These are phyloP conservation scores for Diaporthe humulicola DNA, from an alignment of 2,329 filamentous ascomycete species.

Conservation along the genomic window DNA sequence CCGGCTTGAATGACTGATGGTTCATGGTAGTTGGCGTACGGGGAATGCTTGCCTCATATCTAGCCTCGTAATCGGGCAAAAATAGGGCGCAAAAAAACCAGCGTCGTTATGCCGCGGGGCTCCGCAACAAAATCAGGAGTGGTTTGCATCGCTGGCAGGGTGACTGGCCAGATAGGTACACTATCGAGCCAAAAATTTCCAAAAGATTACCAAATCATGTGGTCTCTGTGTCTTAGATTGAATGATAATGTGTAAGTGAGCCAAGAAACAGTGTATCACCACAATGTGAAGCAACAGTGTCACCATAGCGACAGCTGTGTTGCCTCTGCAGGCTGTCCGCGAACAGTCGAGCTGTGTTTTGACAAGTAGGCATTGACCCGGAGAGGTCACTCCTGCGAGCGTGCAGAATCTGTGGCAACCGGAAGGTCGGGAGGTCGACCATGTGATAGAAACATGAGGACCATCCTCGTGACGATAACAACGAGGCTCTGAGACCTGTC, in stretches of 20 bases:
- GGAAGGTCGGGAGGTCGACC: not conserved
- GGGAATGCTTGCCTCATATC: slow-evolving; percentile 52
- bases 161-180: slow-evolving; percentile 36
- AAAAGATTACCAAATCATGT: slow-evolving; percentile 18
- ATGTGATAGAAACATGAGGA: not conserved
- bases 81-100: slow-evolving; percentile 45
- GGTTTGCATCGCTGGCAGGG: slow-evolving; percentile 36
- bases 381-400: not conserved
- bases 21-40: slow-evolving; percentile 52
- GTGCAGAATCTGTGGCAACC: not conserved
- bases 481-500: not conserved
- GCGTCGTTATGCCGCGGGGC: slow-evolving; percentile 38
- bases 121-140: slow-evolving; percentile 34
- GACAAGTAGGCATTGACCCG: not conserved
- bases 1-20: slow-evolving; percentile 40
- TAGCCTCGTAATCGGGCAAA: slow-evolving; percentile 49
- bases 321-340: too few species aligned
- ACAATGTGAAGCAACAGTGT: not conserved
- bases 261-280: not conserved
- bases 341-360: not conserved
- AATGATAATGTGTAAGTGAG: not conserved
- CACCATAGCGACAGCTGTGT: not conserved
- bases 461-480: not conserved
- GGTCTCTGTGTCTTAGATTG: not conserved
- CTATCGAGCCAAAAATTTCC: slow-evolving; percentile 39